Evolutionary conservation across 306 rosid genomes (phyloP), one percentile per base, ranked within the genome.

Genomic region (Sindora glabra): DNA sequence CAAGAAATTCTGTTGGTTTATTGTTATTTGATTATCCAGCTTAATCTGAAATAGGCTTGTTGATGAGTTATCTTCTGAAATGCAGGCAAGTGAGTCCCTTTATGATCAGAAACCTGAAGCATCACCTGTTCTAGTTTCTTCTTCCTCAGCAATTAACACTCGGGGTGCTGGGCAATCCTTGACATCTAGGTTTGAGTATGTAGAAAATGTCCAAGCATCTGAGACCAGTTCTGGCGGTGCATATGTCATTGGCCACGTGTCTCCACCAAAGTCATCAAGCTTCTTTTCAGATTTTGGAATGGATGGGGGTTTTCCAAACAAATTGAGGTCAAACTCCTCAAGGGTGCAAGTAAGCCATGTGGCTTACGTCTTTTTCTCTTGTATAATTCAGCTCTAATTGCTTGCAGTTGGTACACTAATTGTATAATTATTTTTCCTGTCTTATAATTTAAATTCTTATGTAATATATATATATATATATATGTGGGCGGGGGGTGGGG

Each of bases 51-150:
- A 42, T 16, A 7, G 24, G 29, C 58, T 16, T 36, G 10, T 55
- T 72, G 66, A 40, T 59, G 69, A 13, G 41, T 59, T 47, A 45
- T 70, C 47, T 57, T 44, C 17, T 72, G 33, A 54, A 64, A 71
- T 77, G 86, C 78, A 94, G 99, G 67, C 95, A 39, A 89, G 71
- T 74, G 97, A 80, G 64, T 80, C 80, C 73, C 81, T 94, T 40
- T 94, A 94, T 62, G 97, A 86, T 48, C 99, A 89, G 87, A 80
- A 89, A 74, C 99, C 99, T 2, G 95, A 94, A 70, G 74, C 80
- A 8, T 83, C 74, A 8, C 84, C 74, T 65, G 67, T 70, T 37
- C 95, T 83, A 0, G 87, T 82, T 56, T 32, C 85, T 56, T 32
- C 85, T 55, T 59, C 86, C 25, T 48, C 89, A 42, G 53, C 77